phyloP scores from a whole-genome alignment of 2,329 filamentous ascomycete genomes.

The Pseudocercospora crystallina region DNA sequence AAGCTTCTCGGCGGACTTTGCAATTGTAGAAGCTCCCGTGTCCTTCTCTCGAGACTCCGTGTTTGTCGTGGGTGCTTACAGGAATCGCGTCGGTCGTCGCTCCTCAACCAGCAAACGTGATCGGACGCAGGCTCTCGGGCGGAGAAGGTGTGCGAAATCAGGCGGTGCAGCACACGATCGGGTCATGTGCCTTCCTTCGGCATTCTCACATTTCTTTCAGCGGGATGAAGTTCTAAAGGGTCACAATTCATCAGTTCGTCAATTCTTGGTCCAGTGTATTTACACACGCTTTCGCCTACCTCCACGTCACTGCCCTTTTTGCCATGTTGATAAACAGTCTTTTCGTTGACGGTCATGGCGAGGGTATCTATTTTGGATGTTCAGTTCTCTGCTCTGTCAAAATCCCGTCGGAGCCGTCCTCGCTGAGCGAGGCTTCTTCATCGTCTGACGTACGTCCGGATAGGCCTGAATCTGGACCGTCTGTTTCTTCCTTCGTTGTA shows the following conservation, averaged over 20 bases:
- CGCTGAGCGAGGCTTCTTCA: slow-evolving; percentile 7
- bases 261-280: neutral
- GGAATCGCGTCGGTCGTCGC: no score
- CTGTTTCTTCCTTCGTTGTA: slow-evolving; percentile 1
- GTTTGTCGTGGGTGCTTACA: no score
- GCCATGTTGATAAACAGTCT: neutral
- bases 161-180: no score
- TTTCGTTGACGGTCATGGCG: slow-evolving; percentile 8
- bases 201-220: neutral
- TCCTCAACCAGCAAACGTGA: no score
- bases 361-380: slow-evolving; percentile 11
- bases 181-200: no score
- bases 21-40: no score
- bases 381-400: slow-evolving; percentile 3
- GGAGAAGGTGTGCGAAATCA: no score
- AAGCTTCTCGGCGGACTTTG: no score
- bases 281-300: slow-evolving; percentile 2
- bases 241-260: neutral
- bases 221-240: slow-evolving; percentile 4
- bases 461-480: slow-evolving; percentile 6
- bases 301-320: slow-evolving; percentile 9
- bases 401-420: neutral
- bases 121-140: no score
- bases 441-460: slow-evolving; percentile 14
- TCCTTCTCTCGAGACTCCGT: no score